phyloP scores from a whole-genome alignment of 2,329 filamentous ascomycete species.

The Capronia americana region DNA sequence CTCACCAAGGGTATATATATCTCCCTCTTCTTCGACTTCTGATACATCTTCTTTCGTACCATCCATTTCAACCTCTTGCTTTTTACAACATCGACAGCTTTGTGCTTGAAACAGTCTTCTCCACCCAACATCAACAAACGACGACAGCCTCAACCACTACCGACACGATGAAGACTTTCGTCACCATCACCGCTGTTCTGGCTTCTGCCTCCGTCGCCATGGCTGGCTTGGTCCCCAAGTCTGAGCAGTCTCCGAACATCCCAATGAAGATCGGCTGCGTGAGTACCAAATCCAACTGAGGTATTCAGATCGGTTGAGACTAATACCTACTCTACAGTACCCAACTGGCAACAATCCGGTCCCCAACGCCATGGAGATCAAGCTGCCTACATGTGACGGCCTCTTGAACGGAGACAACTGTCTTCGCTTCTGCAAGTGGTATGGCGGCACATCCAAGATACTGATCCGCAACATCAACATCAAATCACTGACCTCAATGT shows the following conservation, averaged over 20 bases:
- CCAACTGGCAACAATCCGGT: slow-evolving; percentile 7
- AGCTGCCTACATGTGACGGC: slow-evolving; percentile 7
- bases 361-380: slow-evolving; percentile 7
- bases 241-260: slow-evolving; percentile 2
- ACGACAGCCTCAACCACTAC: not conserved
- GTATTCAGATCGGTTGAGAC: not conserved
- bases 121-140: not conserved
- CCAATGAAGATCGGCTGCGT: slow-evolving; percentile 18
- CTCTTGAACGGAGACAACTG: slow-evolving; percentile 14
- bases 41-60: not conserved
- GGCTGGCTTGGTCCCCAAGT: slow-evolving; percentile 9
- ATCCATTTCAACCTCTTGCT: not conserved
- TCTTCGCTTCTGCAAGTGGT: slow-evolving; percentile 18
- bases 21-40: not conserved
- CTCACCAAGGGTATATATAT: slow-evolving; percentile 5
- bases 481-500: not conserved
- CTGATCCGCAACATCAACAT: not conserved
- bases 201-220: slow-evolving; percentile 4
- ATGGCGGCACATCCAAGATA: not conserved
- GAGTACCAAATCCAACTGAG: not conserved
- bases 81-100: not conserved
- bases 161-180: slow-evolving; percentile 3
- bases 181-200: not conserved
- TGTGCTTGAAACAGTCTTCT: not conserved
- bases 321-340: slow-evolving; percentile 3